phyloP scores from a whole-genome alignment of 2,329 filamentous ascomycete species.

The Arthrobotrys sphaeroides region DNA sequence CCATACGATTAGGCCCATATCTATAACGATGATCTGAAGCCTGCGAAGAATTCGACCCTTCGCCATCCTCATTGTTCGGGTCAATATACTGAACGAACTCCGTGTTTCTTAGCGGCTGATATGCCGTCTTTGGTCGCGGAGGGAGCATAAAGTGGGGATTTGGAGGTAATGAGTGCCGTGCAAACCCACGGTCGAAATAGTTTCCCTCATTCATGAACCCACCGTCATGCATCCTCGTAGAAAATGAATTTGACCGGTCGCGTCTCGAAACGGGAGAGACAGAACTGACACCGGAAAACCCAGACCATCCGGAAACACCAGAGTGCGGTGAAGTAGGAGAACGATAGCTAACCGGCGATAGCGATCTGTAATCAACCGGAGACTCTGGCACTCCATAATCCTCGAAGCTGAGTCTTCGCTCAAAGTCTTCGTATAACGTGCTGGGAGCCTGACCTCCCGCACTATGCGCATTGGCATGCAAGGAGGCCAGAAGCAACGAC shows the following conservation, averaged over 20 bases:
- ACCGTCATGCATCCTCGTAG: constrained; percentile 35
- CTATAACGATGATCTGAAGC: constrained; percentile 48
- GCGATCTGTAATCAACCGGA: constrained; percentile 38
- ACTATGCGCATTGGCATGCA: constrained; percentile 51
- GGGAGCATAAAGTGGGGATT: constrained; percentile 53
- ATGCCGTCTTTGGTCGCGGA: constrained; percentile 48
- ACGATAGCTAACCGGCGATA: constrained; percentile 44
- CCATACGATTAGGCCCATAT: constrained; percentile 22
- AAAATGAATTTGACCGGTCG: constrained; percentile 40
- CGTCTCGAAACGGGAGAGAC: constrained; percentile 48
- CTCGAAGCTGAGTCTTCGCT: constrained; percentile 49
- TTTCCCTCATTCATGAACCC: constrained; percentile 2
- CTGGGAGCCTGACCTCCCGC: constrained; percentile 45
- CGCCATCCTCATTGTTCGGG: constrained; percentile 37
- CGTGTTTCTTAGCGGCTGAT: constrained; percentile 48
- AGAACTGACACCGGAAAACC: constrained; percentile 49
- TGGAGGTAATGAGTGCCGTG: constrained; percentile 31
- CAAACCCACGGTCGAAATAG: constrained; percentile 35
- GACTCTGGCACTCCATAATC: constrained; percentile 51
- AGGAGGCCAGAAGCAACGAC: constrained; percentile 47
- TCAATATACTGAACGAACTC: constrained; percentile 54
- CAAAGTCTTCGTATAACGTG: constrained; percentile 48
- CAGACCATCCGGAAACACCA: constrained; percentile 50
- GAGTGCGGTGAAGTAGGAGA: constrained; percentile 53
- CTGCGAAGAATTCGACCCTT: constrained; percentile 52